Base-by-base conservation (phyloP, 441 rosid species). In the Gossypium davidsonii region DNA sequence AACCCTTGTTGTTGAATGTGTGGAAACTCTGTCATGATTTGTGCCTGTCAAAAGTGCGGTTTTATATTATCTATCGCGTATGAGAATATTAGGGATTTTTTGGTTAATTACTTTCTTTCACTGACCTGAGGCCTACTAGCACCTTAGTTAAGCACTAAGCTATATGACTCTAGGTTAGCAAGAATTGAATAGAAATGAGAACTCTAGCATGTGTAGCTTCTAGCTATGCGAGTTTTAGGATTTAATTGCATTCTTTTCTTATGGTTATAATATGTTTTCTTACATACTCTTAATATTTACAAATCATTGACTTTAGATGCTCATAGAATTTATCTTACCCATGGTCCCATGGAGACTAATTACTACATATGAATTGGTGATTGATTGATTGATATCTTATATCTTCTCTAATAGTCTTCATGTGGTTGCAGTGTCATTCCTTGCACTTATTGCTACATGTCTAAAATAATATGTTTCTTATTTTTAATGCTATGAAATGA, bases 401-500 rank as follows among this genome's bases (percentile, higher is more conserved):
- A 14, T 14, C 57, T n/a, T 14, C 25, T 58, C 14, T 71, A 21
- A 55, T 71, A 7, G 51, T 71, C 44, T 57, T 44, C 44, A 57
- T 34, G 6, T 69, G 3, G 3, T 44, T 17, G 51, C 39, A 10
- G 42, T 39, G 18, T 20, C 14, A 3, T 8, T 62, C 57, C 58
- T 11, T 59, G 48, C 44, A 53, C 17, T 1, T 14, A 23, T 57
- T 20, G 58, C 57, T 17, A 10, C 70, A 25, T 59, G 55, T 61
- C 39, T 34, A 3, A 55, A 17, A 25, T 42, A 20, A 57, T 66
- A 12, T 72, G 15, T 15, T 65, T 51, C 15, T 62, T 59, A 17
- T 58, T 42, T 17, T 42, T 74, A 39, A 59, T 64, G 10, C 64
- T 71, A 53, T 17, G 26, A 14, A 25, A 18, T 72, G 62, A 71